phyloP scores from a whole-genome alignment of 768 basidiomycete genomes.

The Mycena filopes region DNA sequence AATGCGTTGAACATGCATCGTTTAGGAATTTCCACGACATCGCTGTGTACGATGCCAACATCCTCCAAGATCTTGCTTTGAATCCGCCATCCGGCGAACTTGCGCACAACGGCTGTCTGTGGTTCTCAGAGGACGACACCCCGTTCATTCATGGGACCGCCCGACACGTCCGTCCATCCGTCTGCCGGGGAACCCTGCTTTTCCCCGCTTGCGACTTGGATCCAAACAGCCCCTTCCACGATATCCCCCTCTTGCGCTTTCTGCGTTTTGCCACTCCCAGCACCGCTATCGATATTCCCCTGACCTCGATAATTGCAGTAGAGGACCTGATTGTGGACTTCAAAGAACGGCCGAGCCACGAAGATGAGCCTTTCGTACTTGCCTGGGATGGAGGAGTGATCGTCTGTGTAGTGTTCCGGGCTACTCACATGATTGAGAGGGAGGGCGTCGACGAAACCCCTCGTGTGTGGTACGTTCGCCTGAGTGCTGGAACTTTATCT shows the following conservation, averaged over 20 bases:
- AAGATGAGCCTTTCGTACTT: background rate
- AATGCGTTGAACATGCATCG: background rate
- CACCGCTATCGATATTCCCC: no score
- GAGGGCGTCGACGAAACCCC: no score
- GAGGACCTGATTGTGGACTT: no score
- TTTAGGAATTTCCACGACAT: no score
- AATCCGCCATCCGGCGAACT: no score
- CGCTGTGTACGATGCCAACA: no score
- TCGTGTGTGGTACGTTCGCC: background rate
- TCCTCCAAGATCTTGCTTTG: no score
- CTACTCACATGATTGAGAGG: background rate
- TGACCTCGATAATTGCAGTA: no score
- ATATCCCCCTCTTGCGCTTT: background rate
- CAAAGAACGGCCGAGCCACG: no score
- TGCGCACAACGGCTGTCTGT: no score
- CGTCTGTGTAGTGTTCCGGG: background rate
- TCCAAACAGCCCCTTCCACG: background rate
- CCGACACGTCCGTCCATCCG: background rate
- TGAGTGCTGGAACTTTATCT: background rate
- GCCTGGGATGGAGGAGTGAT: background rate
- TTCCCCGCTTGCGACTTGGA: background rate
- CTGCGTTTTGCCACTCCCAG: no score
- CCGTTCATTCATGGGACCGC: background rate
- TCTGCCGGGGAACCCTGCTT: background rate
- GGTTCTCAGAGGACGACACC: background rate